Evolutionary conservation across 805 yeast species (phyloP), one percentile per base, ranked within the genome.

Genomic region (Lipomyces spencermartinsiae): DNA sequence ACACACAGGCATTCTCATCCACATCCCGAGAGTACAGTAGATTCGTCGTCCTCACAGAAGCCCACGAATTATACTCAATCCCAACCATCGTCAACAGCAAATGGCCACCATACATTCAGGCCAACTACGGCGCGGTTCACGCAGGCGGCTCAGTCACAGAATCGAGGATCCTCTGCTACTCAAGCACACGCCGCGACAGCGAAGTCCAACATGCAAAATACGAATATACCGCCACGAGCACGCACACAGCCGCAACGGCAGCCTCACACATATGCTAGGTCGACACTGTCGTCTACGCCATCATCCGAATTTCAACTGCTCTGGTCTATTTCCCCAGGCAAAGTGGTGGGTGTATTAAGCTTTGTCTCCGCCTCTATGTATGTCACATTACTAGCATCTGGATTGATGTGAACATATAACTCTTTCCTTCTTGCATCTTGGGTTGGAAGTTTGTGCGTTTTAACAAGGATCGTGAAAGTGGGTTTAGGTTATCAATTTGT

Each of bases 141-240:
- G n/a, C 49, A 43, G 8, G 49, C 49, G 22, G n/a, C 49, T n/a
- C 49, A 43, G 49, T 43, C 49, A 43, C 49, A 43, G 49, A 43
- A 19, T 22, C 49, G n/a, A 16, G 22, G 8, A 2, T 43, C 49
- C 8, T 43, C 16, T n/a, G 16, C 49, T 16, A 4, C 49, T 16
- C 49, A 43, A 43, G 9, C 49, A 16, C 49, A 43, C 49, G n/a
- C n/a, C 19, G 16, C 49, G 49, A 43, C 49, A 16, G 22, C 25
- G 6, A 43, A n/a, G 1, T 43, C 49, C n/a, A 43, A 9, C 25
- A 6, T 9, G 22, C 49, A 43, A 43, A 43, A 43, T 6, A 14
- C 49, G 10, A 19, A 43, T 12, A 37, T 12, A 19, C 49, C 16
- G 6, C 22, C 49, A 16, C 49, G 49, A 43, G 49, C 8, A 43